Base-by-base conservation (phyloP, 106 monocot genomes). In the Posidonia australis region DNA sequence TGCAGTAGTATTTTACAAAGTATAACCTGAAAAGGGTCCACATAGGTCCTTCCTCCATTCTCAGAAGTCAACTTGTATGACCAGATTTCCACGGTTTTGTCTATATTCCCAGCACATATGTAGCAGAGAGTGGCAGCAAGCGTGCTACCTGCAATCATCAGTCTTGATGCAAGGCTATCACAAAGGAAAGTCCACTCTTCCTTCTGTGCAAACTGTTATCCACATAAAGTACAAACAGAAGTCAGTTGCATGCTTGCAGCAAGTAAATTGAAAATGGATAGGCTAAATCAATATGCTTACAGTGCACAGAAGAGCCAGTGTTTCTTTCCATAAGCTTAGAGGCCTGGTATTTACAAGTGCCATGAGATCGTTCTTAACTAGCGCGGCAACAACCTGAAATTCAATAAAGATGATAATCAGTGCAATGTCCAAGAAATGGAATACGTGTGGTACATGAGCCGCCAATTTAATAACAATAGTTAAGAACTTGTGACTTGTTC, bases 11-110 rank as follows among this genome's bases (percentile, higher is more conserved):
- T 17, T 13, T 13, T 17, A 49, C 13, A 43, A 54, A 43, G 51
- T 32, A 72, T 54, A 45, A 98, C 96, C 87, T 98, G 96, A 67
- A 98, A 90, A 73, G 84, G 82, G 58, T 98, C 96, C 68, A 85
- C 82, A 70, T 87, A 98, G 45, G 77, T 69, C 59, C 70, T 80
- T 30, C 84, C 80, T 68, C 72, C 90, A 67, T 64, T 64, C 54
- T 81, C 80, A 64, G 70, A 72, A 21, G 77, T 83, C 64, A 98
- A 71, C 70, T 74, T 79, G 13, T 22, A 63, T 62, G 96, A 87
- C 96, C 96, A 98, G 69, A 91, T 91, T 81, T 98, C 96, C 31
- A 98, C 84, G 55, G 90, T 85, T 72, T 82, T 98, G 44, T 98
- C 87, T 30, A 98, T 85, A 74, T 87, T 98, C 67, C 96, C 96